Conservation (phyloP, 2,329 filamentous ascomycete genomes). For the Aspergillus japonicus region DNA sequence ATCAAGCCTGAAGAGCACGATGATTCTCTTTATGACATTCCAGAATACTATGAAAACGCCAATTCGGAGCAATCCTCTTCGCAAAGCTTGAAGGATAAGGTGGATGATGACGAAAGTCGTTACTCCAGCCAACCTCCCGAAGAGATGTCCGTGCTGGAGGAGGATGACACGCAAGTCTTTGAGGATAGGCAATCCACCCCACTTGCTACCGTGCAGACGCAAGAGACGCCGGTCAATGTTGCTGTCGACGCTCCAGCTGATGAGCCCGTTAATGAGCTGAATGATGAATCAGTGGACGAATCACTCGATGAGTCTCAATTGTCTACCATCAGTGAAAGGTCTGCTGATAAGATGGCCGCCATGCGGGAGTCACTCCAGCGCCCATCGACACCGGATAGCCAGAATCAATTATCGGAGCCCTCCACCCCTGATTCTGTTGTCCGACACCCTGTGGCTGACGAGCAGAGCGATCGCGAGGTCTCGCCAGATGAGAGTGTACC, state of each 20-base stretch:
- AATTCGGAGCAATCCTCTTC: conserved; percentile 38
- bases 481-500: conserved; percentile 63
- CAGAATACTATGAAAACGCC: conserved; percentile 61
- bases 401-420: conserved; percentile 59
- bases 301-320: conserved; percentile 13
- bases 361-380: conserved; percentile 41
- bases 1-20: conserved; percentile 65
- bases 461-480: conserved; percentile 34
- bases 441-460: conserved; percentile 64
- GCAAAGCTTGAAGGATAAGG: conserved; percentile 30
- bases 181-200: conserved; percentile 34
- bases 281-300: neutral
- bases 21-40: conserved; percentile 63
- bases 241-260: neutral
- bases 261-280: conserved; percentile 32
- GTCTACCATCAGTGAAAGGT: conserved; percentile 46
- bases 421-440: conserved; percentile 89
- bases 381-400: conserved; percentile 53
- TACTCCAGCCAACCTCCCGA: conserved; percentile 51
- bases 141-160: conserved; percentile 22
- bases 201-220: conserved; percentile 27
- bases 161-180: conserved; percentile 31
- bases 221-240: conserved; percentile 25
- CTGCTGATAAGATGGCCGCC: conserved; percentile 38
- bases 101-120: conserved; percentile 56